A percentile compares a stretch with the other conserved stretches of the same genome.
phyloP scores from a whole-genome alignment of 805 yeast genomes.

The Zygosaccharomyces bisporus region DNA sequence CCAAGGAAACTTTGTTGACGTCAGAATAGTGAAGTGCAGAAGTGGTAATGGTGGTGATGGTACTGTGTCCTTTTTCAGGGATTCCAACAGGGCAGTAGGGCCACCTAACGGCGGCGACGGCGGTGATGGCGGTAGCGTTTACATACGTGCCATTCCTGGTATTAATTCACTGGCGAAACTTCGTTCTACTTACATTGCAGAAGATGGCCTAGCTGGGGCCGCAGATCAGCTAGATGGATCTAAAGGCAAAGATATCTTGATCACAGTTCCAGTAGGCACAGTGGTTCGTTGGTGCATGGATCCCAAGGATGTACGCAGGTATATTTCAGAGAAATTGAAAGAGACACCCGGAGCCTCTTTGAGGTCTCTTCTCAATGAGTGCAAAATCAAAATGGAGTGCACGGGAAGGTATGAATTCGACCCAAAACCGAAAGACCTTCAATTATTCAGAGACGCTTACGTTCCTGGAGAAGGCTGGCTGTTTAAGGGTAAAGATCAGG shows the following conservation, averaged over 20 bases:
- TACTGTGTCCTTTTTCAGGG: constrained; percentile 77
- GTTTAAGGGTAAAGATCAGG: constrained; percentile 73
- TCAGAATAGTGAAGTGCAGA: constrained; percentile 58
- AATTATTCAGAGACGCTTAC: constrained; percentile 60
- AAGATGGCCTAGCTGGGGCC: constrained; percentile 67
- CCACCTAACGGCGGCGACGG: constrained; percentile 99
- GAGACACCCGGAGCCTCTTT: constrained; percentile 20
- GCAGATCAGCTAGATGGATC: constrained; percentile 82
- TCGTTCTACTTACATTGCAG: constrained; percentile 64
- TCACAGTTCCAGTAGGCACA: constrained; percentile 92
- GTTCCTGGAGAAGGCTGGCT: constrained; percentile 82
- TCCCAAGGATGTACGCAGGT: constrained; percentile 46
- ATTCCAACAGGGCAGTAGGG: constrained; percentile 77
- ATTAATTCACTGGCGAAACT: constrained; percentile 68
- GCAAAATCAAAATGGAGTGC: constrained; percentile 34
- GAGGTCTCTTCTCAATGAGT: constrained; percentile 24
- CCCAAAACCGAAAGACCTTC: constrained; percentile 44
- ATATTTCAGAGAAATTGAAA: constrained; percentile 20
- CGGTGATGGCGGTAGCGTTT: constrained; percentile 86
- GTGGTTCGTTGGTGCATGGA: constrained; percentile 80
- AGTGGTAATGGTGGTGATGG: constrained; percentile 94
- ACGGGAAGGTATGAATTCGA: constrained; percentile 32
- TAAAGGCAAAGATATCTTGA: constrained; percentile 70
- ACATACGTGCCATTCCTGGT: constrained; percentile 74
- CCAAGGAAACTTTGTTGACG: constrained; percentile 49